Conservation (phyloP, 306 rosid species). For the Prosopis cineraria region DNA sequence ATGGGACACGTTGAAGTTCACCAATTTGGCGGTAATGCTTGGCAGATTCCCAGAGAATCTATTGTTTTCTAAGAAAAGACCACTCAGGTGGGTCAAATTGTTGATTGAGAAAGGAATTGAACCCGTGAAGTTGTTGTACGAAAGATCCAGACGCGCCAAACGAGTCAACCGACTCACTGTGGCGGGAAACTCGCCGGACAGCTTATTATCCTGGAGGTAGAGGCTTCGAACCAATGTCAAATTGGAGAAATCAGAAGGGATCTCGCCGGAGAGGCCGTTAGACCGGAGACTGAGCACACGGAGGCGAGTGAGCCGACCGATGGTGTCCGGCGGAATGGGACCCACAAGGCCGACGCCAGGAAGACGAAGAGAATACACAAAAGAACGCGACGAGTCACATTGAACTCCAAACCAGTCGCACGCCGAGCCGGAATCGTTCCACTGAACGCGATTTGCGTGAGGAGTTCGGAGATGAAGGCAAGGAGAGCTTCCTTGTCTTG, state of each 20-base stretch:
- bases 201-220: slow-evolving; percentile 55
- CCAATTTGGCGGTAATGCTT: slow-evolving; percentile 31
- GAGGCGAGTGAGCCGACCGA: slow-evolving; percentile 54
- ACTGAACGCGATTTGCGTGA: slow-evolving; percentile 59
- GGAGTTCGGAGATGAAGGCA: slow-evolving; percentile 49
- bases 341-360: slow-evolving; percentile 79
- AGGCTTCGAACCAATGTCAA: slow-evolving; percentile 53
- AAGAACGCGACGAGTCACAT: slow-evolving; percentile 50
- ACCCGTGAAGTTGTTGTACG: slow-evolving; percentile 60
- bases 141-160: slow-evolving; percentile 56
- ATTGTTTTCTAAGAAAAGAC: slow-evolving; percentile 55
- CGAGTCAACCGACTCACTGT: slow-evolving; percentile 49
- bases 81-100: slow-evolving; percentile 56
- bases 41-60: slow-evolving; percentile 57
- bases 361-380: slow-evolving; percentile 49
- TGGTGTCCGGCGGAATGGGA: slow-evolving; percentile 53
- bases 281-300: slow-evolving; percentile 69
- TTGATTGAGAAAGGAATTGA: slow-evolving; percentile 56
- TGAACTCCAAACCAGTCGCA: slow-evolving; percentile 71
- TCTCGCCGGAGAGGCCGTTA: slow-evolving; percentile 49
- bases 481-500: slow-evolving; percentile 71
- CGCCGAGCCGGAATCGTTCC: slow-evolving; percentile 64
- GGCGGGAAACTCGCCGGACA: slow-evolving; percentile 59
- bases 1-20: slow-evolving; percentile 52
- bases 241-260: slow-evolving; percentile 68